Percentiles rank a stretch among this genome's conserved stretches.
Evolutionary conservation across 352 stramenopile species (phyloP).

Genomic region (Globisporangium parvum): DNA sequence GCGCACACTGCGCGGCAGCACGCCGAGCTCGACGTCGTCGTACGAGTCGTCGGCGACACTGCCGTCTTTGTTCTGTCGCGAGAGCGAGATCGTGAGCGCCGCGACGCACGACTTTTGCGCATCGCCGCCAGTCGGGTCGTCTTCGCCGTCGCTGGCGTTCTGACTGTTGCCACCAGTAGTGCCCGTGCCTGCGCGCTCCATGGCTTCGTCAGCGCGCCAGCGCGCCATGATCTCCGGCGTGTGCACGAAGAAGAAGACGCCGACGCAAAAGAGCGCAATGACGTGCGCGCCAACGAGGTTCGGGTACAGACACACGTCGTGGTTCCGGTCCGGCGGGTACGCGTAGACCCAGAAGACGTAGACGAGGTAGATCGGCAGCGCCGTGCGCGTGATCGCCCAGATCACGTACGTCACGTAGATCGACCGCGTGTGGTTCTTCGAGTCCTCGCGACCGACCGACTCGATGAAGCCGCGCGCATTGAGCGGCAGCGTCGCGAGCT

Average conservation of each 20-base stretch:
- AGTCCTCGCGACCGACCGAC: slow-evolving; percentile 49
- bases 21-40: slow-evolving; percentile 51
- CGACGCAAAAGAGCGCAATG: slow-evolving; percentile 76
- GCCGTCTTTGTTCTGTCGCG: slow-evolving; percentile 32
- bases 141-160: slow-evolving; percentile 11
- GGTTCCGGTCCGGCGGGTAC: slow-evolving; percentile 64
- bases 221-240: slow-evolving; percentile 59
- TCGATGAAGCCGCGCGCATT: slow-evolving; percentile 77
- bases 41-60: slow-evolving; percentile 46
- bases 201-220: slow-evolving; percentile 15
- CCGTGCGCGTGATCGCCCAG: slow-evolving; percentile 66
- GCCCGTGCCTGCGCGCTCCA: slow-evolving; percentile 7
- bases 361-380: slow-evolving; percentile 71
- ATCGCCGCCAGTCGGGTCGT: slow-evolving; percentile 6
- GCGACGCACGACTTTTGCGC: slow-evolving; percentile 21
- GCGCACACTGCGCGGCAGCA: slow-evolving; percentile 40
- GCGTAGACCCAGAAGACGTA: slow-evolving; percentile 68
- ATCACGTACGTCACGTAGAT: slow-evolving; percentile 75
- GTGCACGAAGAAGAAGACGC: slow-evolving; percentile 79
- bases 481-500: slow-evolving; percentile 70
- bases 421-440: slow-evolving; percentile 56
- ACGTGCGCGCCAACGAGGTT: slow-evolving; percentile 71
- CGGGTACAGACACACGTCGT: slow-evolving; percentile 73
- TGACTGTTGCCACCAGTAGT: slow-evolving; percentile 18
- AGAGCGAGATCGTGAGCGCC: slow-evolving; percentile 36